phyloP scores from a whole-genome alignment of 2,329 filamentous ascomycete species.

The Apiospora rasikravindrae region DNA sequence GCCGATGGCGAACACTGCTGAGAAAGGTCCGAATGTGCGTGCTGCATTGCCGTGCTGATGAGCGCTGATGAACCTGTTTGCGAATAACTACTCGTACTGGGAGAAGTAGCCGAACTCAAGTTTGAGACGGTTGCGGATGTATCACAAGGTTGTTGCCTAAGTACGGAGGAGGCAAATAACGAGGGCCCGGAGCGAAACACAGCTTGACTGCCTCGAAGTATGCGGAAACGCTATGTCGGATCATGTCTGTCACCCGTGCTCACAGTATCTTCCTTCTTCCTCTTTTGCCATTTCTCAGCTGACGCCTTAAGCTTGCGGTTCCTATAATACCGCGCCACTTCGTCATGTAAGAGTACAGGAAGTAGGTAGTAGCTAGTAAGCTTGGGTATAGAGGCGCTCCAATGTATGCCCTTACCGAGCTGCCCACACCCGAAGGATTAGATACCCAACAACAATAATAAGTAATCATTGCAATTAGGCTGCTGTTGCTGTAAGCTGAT shows the following conservation, averaged over 20 bases:
- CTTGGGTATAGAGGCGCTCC: neutral
- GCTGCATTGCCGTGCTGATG: neutral
- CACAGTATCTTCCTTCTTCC: neutral
- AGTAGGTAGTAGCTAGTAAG: neutral
- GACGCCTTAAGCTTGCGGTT: neutral
- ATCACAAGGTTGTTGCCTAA: constrained; percentile 1
- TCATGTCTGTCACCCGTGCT: neutral
- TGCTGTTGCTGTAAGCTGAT: neutral
- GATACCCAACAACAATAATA: neutral
- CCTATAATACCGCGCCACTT: neutral
- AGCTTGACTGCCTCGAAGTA: neutral
- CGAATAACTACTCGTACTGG: neutral
- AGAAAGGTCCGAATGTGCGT: neutral
- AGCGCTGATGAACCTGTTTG: neutral
- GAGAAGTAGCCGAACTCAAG: neutral
- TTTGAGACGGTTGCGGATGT: neutral
- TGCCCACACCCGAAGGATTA: neutral
- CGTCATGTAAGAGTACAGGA: neutral
- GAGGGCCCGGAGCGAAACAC: neutral
- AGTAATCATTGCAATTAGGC: neutral
- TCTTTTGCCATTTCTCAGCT: neutral
- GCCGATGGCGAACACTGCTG: constrained; percentile 1
- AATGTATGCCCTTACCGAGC: neutral
- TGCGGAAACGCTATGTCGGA: neutral
- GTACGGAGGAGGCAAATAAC: neutral